Evolutionary conservation across 495 filamentous ascomycete genomes (phyloP).

Genomic region (Hypoxylon intermedium): DNA sequence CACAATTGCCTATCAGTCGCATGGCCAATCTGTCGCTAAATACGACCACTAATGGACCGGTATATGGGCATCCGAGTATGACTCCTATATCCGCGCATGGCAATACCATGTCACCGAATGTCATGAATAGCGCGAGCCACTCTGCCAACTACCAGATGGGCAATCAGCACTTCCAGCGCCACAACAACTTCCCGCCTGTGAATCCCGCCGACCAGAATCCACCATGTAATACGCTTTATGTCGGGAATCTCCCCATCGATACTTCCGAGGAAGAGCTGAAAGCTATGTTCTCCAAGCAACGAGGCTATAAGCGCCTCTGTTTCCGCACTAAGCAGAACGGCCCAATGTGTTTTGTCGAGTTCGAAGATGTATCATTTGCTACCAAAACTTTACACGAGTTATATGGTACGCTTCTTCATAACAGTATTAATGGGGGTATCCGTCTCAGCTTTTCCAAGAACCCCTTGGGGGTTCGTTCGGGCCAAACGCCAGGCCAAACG

Average conservation of each 20-base stretch:
- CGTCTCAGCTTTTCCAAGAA: conserved; percentile 99
- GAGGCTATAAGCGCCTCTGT: conserved; percentile 94
- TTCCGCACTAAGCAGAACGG: conserved; percentile 98
- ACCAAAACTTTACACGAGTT: conserved; percentile 92
- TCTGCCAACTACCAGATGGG: conserved; percentile 62
- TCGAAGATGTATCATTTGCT: conserved; percentile 92
- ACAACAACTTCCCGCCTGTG: conserved; percentile 80
- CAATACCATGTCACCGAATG: conserved; percentile 66
- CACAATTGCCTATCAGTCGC: conserved; percentile 73
- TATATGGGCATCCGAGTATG: conserved; percentile 55
- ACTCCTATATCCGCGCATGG: conserved; percentile 56
- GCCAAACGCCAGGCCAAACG: conserved; percentile 59
- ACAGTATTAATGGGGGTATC: conserved; percentile 95
- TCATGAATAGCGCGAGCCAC: conserved; percentile 54
- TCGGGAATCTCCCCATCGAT: conserved; percentile 92
- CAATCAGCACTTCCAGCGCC: conserved; percentile 64
- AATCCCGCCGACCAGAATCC: conserved; percentile 98
- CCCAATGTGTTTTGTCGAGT: conserved; percentile 99
- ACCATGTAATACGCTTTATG: conserved; percentile 97
- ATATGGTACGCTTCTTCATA: conserved; percentile 87
- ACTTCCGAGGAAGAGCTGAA: conserved; percentile 97
- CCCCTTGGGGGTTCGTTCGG: conserved; percentile 87
- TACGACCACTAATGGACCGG: conserved; percentile 59
- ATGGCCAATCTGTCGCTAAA: conserved; percentile 75
- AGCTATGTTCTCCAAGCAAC: conserved; percentile 89